These are phyloP conservation scores for Spathaspora boniae DNA, from an alignment of 805 yeast species.

Conservation along the genomic window DNA sequence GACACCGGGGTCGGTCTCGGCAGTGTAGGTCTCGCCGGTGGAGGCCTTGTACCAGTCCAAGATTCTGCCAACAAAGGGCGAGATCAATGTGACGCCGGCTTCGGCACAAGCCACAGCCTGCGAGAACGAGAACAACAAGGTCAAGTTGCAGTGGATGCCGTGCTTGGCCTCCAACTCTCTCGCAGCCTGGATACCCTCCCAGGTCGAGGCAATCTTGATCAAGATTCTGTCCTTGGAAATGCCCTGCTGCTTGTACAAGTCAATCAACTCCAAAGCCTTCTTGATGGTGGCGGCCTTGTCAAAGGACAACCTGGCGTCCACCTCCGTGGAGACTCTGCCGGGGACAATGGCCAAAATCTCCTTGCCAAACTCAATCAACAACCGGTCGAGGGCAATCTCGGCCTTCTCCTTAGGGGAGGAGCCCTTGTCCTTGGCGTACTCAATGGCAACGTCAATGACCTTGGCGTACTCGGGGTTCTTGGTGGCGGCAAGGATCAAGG, in stretches of 20 bases:
- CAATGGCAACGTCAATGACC: conserved; percentile 87
- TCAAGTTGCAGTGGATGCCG: conserved; percentile 91
- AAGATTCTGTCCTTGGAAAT: conserved; percentile 85
- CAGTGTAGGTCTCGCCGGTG: conserved; percentile 83
- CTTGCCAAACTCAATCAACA: conserved; percentile 93
- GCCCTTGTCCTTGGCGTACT: conserved; percentile 64
- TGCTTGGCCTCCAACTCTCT: conserved; percentile 87
- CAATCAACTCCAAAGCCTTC: conserved; percentile 90
- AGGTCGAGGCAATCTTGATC: conserved; percentile 96
- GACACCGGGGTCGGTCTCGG: conserved; percentile 94
- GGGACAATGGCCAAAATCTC: conserved; percentile 93
- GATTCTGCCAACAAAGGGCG: conserved; percentile 99
- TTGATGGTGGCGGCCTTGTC: conserved; percentile 90
- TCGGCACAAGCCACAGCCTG: conserved; percentile 99
- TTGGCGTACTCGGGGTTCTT: conserved; percentile 85
- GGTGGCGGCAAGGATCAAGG: conserved; percentile 93
- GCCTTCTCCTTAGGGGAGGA: conserved; percentile 64
- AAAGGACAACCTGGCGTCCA: conserved; percentile 96
- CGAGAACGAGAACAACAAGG: conserved; percentile 87
- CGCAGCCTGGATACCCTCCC: conserved; percentile 99
- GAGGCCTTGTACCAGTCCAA: conserved; percentile 96
- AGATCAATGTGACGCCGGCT: conserved; percentile 91
- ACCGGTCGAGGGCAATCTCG: conserved; percentile 79
- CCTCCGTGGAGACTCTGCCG: conserved; percentile 99
- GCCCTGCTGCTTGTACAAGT: conserved; percentile 80